Base-by-base conservation (phyloP, 225 moss, liverwort and hornwort species). In the Physcomitrellopsis africana region DNA sequence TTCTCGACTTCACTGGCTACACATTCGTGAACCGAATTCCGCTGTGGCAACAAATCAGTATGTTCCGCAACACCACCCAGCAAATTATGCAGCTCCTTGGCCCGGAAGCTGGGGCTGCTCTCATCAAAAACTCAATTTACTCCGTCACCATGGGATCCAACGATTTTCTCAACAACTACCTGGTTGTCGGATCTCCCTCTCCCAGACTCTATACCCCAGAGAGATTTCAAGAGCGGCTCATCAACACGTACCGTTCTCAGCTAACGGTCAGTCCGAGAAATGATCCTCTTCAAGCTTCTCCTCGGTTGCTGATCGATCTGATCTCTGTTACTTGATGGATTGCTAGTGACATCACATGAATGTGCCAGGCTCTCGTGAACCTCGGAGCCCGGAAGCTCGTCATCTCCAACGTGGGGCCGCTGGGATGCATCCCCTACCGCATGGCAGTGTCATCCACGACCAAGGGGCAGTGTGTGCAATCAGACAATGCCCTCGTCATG, bases 151-250 rank as follows among this genome's bases (percentile, higher is more conserved):
- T 89, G 83, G 92, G 92, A 10, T 83, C 87, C 6, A 89, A 89
- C 68, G 92, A 92, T 57, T 92, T 79, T 72, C 83, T 92, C 44
- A 89, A 90, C 72, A 92, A 92, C 77, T 92, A 92, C 78, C 81
- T 79, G 44, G 70, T 82, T 3, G 65, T 82, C 0, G 87, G 37
- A 20, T 92, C 92, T 12, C 76, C 79, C 10, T 77, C 86, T 10
- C 80, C 87, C 0, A 16, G 2, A n/a, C 63, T 79, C 24, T 87
- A 68, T 45, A 79, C 61, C 0, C 82, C 84, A 9, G 46, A 55
- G 42, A 19, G 55, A 9, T 92, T 81, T 53, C 85, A 90, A 72
- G 68, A 55, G 22, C 57, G 67, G 23, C 52, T 92, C 44, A 85
- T 92, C 67, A 53, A 51, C 68, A 83, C 83, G 0, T 87, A 73